These are phyloP conservation scores for Annulohypoxylon bovei DNA, from an alignment of 495 filamentous ascomycete species.

Conservation along the genomic window DNA sequence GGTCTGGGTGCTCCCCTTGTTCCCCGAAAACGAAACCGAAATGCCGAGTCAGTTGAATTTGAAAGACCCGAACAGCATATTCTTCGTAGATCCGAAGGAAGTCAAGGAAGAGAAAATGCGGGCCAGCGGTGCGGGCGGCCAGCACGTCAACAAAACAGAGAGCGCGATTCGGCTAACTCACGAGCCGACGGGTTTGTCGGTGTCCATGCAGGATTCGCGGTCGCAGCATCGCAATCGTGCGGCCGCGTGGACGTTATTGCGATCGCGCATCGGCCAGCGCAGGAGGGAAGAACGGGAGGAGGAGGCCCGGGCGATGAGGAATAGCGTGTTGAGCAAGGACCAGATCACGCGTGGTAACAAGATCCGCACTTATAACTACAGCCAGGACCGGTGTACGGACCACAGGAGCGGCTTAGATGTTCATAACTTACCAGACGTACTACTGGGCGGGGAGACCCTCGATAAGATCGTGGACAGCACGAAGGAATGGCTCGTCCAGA, in stretches of 20 bases:
- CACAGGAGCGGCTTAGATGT: constrained; percentile 86
- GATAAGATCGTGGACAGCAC: constrained; percentile 85
- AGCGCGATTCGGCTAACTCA: constrained; percentile 94
- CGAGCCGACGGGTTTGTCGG: constrained; percentile 83
- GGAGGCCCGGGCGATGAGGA: constrained; percentile 73
- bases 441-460: constrained; percentile 75
- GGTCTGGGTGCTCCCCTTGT: constrained; percentile 88
- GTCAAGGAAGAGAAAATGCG: constrained; percentile 91
- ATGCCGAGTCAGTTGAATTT: constrained; percentile 67
- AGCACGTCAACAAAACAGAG: constrained; percentile 98
- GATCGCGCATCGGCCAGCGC: constrained; percentile 82
- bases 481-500: constrained; percentile 77
- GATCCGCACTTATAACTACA: constrained; percentile 94
- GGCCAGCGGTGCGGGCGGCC: constrained; percentile 89
- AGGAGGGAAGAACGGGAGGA: constrained; percentile 87
- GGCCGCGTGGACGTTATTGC: constrained; percentile 84
- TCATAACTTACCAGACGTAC: constrained; percentile 82
- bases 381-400: constrained; percentile 92
- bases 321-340: constrained; percentile 79
- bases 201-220: constrained; percentile 90
- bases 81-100: constrained; percentile 86
- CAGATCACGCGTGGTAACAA: constrained; percentile 92
- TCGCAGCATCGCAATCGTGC: constrained; percentile 91
- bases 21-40: constrained; percentile 66
- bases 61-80: constrained; percentile 87